Conservation (phyloP, 257 asterid species). For the Solanum arcanum region DNA sequence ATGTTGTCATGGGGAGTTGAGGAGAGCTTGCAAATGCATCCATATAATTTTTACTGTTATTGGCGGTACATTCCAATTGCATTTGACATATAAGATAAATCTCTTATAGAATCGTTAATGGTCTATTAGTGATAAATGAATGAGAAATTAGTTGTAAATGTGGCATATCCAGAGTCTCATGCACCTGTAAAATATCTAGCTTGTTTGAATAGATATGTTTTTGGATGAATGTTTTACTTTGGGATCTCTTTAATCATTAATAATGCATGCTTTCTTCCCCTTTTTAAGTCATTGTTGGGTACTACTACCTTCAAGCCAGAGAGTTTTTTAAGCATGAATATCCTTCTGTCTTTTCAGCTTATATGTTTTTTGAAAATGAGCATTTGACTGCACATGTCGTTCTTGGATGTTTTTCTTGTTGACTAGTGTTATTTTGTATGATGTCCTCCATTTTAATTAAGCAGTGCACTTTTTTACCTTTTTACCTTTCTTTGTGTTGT, state of each 20-base stretch:
- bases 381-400: neutral
- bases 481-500: neutral
- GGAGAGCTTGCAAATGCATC: conserved; percentile 19
- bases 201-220: neutral
- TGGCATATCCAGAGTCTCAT: conserved; percentile 44
- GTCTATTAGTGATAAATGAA: neutral
- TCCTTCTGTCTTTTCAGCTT: neutral
- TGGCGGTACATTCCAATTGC: conserved; percentile 6
- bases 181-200: conserved; percentile 16
- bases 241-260: neutral
- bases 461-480: neutral
- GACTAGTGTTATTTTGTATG: neutral
- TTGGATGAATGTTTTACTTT: neutral
- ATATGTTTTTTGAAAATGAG: neutral
- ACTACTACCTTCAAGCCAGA: neutral
- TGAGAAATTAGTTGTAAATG: conserved; percentile 34
- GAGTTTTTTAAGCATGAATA: neutral
- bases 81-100: conserved; percentile 27
- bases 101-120: neutral
- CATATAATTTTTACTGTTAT: conserved; percentile 13
- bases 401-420: neutral
- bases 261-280: neutral
- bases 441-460: neutral
- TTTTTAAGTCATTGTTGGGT: neutral
- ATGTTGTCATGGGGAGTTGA: conserved; percentile 25